Percentiles rank a stretch among this genome's conserved stretches.
phyloP scores from a whole-genome alignment of 371 early-diverging fungal genomes.

The Syncephalastrum sp. region DNA sequence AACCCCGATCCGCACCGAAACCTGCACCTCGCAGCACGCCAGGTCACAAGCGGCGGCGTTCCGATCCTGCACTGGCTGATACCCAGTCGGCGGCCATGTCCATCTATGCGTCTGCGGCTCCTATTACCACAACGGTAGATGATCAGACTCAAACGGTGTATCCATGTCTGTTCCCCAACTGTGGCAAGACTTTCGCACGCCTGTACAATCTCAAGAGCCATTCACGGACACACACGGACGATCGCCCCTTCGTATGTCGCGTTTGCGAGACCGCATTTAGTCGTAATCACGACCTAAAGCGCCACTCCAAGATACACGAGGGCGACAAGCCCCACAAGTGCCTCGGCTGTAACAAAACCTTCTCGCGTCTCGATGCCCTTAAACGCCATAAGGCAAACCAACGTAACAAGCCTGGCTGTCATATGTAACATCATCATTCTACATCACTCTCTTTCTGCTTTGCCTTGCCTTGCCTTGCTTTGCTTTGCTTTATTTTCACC shows the following conservation, averaged over 20 bases:
- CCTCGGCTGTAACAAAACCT: slow-evolving; percentile 78
- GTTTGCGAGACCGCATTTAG: slow-evolving; percentile 77
- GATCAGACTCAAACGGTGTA: slow-evolving; percentile 52
- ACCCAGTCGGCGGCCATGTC: slow-evolving; percentile 51
- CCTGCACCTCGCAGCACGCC: slow-evolving; percentile 16
- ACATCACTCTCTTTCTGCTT: too few species aligned
- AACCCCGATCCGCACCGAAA: slow-evolving; percentile 5
- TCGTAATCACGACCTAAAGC: slow-evolving; percentile 85
- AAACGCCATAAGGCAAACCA: slow-evolving; percentile 52
- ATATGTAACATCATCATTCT: too few species aligned
- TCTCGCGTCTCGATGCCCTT: slow-evolving; percentile 58
- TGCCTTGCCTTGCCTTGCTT: too few species aligned
- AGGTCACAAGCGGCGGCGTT: slow-evolving; percentile 41
- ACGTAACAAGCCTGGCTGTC: slow-evolving; percentile 29
- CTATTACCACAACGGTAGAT: slow-evolving; percentile 49
- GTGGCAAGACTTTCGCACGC: slow-evolving; percentile 75
- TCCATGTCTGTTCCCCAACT: slow-evolving; percentile 68
- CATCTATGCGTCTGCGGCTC: slow-evolving; percentile 48
- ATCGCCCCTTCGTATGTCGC: slow-evolving; percentile 77
- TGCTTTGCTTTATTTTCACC: too few species aligned
- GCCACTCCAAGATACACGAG: slow-evolving; percentile 85
- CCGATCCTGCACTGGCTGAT: slow-evolving; percentile 46
- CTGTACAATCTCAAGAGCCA: slow-evolving; percentile 82
- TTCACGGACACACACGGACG: slow-evolving; percentile 76
- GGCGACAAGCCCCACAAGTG: slow-evolving; percentile 84